Conservation (phyloP, 169 alveolate species). For the Fabrea salina region DNA sequence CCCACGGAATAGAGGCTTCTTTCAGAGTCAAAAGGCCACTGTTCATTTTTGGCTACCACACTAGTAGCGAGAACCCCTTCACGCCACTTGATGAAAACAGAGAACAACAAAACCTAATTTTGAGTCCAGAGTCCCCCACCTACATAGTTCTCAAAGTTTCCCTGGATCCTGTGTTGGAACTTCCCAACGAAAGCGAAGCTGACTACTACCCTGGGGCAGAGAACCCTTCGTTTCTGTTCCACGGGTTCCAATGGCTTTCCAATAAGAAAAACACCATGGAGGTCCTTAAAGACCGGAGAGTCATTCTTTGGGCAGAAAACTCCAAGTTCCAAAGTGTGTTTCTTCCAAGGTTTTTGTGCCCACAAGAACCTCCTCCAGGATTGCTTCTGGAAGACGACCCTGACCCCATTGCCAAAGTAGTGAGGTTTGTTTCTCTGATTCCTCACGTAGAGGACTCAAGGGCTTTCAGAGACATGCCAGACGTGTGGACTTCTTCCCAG, state of each 20-base stretch:
- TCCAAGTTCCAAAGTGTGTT: conserved; percentile 73
- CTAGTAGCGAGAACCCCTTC: conserved; percentile 49
- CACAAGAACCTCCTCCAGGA: conserved; percentile 70
- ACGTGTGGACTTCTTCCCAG: conserved; percentile 82
- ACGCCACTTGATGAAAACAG: conserved; percentile 39
- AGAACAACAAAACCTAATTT: conserved; percentile 19
- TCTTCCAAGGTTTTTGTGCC: conserved; percentile 70
- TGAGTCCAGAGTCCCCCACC: conserved; percentile 31
- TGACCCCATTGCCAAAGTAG: conserved; percentile 80
- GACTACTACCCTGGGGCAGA: conserved; percentile 29
- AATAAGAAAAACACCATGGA: conserved; percentile 28
- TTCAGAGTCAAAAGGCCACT: conserved; percentile 82
- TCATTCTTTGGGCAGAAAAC: conserved; percentile 77
- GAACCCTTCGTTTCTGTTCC: conserved; percentile 38
- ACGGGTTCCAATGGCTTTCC: conserved; percentile 48
- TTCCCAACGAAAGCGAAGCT: conserved; percentile 24
- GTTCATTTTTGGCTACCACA: conserved; percentile 66
- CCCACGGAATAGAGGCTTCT: conserved; percentile 76
- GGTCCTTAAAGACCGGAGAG: conserved; percentile 56
- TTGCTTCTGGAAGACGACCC: conserved; percentile 30
- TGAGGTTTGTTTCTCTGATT: conserved; percentile 84
- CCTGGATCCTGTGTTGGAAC: conserved; percentile 14
- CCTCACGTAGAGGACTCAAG: conserved; percentile 83
- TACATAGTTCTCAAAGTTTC: conserved; percentile 1
- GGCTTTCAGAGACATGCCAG: conserved; percentile 84